A percentile compares a stretch with the other conserved stretches of the same genome.
These are phyloP conservation scores for Gossypium gossypioides DNA, from an alignment of 441 rosid genomes.

Conservation along the genomic window DNA sequence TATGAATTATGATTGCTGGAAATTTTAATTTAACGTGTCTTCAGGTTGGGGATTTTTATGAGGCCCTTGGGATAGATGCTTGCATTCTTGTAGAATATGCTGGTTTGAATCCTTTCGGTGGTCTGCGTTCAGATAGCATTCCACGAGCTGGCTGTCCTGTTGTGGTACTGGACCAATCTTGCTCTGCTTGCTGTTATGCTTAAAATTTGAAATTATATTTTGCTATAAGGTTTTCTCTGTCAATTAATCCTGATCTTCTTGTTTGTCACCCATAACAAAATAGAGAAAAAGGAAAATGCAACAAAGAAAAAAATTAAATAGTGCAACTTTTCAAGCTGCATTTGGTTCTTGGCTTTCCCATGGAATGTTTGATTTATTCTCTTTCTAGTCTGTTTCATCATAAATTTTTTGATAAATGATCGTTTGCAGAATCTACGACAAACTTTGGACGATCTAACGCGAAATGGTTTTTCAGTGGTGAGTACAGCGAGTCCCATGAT, in stretches of 20 bases:
- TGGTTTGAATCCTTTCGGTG: constrained; percentile 97
- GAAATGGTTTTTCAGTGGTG: constrained; percentile 88
- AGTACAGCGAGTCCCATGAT: constrained; percentile 20
- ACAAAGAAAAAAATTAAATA: background rate
- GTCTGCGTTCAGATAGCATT: constrained; percentile 72
- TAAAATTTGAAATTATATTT: background rate
- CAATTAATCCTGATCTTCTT: background rate
- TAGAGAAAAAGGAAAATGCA: background rate
- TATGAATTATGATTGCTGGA: constrained; percentile 10
- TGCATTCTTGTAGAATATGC: constrained; percentile 94
- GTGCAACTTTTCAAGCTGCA: background rate
- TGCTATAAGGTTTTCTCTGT: background rate
- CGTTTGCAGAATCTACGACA: constrained; percentile 86
- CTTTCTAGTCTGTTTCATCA: background rate
- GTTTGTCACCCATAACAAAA: background rate
- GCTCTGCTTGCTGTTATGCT: background rate
- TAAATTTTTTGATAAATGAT: constrained; percentile 8
- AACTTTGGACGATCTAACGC: constrained; percentile 93
- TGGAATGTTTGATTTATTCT: background rate
- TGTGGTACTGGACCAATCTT: constrained; percentile 43
- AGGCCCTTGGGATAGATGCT: constrained; percentile 94
- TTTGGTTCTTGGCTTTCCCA: background rate
- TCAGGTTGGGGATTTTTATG: constrained; percentile 97
- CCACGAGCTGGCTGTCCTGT: constrained; percentile 99
- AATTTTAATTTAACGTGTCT: constrained; percentile 7